A percentile compares a stretch with the other conserved stretches of the same genome.
Evolutionary conservation across 345 rosid genomes (phyloP).

Genomic region (Balakata baccata): DNA sequence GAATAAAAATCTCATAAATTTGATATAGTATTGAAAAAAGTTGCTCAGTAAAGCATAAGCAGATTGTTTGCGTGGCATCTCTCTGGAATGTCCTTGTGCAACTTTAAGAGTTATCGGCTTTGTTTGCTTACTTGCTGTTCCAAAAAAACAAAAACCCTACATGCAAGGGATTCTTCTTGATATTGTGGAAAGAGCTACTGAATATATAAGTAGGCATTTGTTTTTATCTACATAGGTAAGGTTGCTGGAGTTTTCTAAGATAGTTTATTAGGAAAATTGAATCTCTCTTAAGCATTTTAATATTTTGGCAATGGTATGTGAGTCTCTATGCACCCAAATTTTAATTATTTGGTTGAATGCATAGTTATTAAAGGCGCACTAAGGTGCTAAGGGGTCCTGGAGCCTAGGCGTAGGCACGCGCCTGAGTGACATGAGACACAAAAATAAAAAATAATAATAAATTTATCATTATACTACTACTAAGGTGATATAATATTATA

Average conservation of each 20-base stretch:
- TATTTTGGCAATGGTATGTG: not conserved
- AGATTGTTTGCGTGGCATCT: not conserved
- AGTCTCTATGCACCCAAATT: not conserved
- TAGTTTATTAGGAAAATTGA: not conserved
- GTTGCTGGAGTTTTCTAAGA: not conserved
- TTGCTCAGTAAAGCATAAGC: not conserved
- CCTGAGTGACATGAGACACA: too few species aligned
- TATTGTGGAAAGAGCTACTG: too few species aligned
- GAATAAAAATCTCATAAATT: not conserved
- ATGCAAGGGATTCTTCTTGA: too few species aligned
- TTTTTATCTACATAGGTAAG: not conserved
- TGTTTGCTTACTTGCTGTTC: not conserved
- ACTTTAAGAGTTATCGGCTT: not conserved
- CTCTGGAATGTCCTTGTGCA: constrained; percentile 4
- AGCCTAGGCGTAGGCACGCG: too few species aligned
- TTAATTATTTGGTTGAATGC: too few species aligned
- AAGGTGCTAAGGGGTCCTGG: too few species aligned
- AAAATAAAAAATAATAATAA: too few species aligned
- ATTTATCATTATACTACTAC: too few species aligned
- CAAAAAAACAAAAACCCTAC: too few species aligned
- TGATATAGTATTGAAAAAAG: not conserved
- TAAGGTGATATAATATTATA: too few species aligned
- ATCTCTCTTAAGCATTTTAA: not conserved
- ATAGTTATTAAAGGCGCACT: too few species aligned
- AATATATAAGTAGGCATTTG: too few species aligned